Base-by-base conservation (phyloP, 106 monocot species). In the Dendrobium chrysotoxum region DNA sequence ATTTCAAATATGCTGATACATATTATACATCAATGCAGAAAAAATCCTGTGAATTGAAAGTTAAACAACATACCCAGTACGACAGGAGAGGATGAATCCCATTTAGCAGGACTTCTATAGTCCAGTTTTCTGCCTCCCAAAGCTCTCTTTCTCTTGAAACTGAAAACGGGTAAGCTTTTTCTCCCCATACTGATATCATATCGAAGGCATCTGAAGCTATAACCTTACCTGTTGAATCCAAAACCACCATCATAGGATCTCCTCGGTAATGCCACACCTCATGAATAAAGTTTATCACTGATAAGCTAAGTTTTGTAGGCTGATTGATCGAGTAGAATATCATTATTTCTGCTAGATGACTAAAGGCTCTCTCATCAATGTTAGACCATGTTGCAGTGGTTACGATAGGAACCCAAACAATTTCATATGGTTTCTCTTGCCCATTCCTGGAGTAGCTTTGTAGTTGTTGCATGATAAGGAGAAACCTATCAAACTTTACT, bases 131-230 rank as follows among this genome's bases (percentile, higher is more conserved):
- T 79, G 53, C 79, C 46, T 53, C 53, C 86, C 86, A 82, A 46
- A 86, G 82, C 64, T 86, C 82, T 40, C 53, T 75, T 82, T 86
- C 86, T 47, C 75, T 30, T 50, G 66, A 30, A 79, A 53, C 21
- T 67, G 86, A 75, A 76, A 86, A 86, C 23, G 86, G 86, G 79
- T 86, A 86, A 40, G 82, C 82, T 23, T 53, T 65, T 41, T 77
- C 21, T 35, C 79, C 78, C 82, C 86, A 86, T 47, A 86, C 75
- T 72, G 66, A 44, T 79, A 82, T 38, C 50, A 79, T 79, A 75
- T 86, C 82, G 30, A 86, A 46, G 50, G 82, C 82, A 82, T 86
- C 50, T 57, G 75, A 31, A 61, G 86, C 82, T 38, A 4, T 21
- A 47, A 82, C 53, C 55, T 74, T 82, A 18, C 86, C 86, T 75